Percentiles rank a stretch among this genome's conserved stretches.
Evolutionary conservation across 805 yeast genomes (phyloP).

Genomic region (Clavispora asparagi): DNA sequence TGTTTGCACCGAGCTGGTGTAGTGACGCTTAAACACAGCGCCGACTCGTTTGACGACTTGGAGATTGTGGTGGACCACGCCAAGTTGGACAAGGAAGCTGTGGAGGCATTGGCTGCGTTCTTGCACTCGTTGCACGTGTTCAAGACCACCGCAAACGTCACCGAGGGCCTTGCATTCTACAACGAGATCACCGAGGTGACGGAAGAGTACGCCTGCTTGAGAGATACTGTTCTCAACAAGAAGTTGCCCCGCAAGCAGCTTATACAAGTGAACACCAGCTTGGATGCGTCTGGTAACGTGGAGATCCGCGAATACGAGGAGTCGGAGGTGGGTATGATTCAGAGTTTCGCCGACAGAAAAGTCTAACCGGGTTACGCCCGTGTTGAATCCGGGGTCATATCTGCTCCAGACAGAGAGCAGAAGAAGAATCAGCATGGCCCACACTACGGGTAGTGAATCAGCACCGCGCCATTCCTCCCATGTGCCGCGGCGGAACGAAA

Average conservation of each 20-base stretch:
- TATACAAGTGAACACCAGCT: slow-evolving; percentile 72
- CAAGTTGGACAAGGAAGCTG: slow-evolving; percentile 66
- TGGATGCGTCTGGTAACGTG: slow-evolving; percentile 39
- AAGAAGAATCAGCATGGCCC: too few species aligned
- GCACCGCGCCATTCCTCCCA: too few species aligned
- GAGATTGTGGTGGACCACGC: slow-evolving; percentile 52
- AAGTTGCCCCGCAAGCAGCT: slow-evolving; percentile 81
- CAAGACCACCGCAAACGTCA: slow-evolving; percentile 73
- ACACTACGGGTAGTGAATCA: too few species aligned
- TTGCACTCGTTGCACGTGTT: slow-evolving; percentile 68
- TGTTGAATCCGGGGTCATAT: too few species aligned
- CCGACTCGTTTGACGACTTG: slow-evolving; percentile 53
- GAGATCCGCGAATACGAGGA: slow-evolving; percentile 70
- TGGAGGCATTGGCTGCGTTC: slow-evolving; percentile 66
- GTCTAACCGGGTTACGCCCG: slow-evolving; percentile 20
- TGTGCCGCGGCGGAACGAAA: too few species aligned
- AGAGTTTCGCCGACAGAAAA: slow-evolving; percentile 58
- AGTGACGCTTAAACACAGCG: slow-evolving; percentile 46
- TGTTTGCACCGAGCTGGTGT: slow-evolving; percentile 66
- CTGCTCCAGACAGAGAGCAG: too few species aligned
- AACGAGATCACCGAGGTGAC: slow-evolving; percentile 64
- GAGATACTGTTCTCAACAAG: slow-evolving; percentile 64
- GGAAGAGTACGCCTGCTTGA: slow-evolving; percentile 54
- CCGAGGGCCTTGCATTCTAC: slow-evolving; percentile 59
- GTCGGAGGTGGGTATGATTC: slow-evolving; percentile 69